Evolutionary conservation across 805 yeast species (phyloP).

Genomic region (Candida dendrica): DNA sequence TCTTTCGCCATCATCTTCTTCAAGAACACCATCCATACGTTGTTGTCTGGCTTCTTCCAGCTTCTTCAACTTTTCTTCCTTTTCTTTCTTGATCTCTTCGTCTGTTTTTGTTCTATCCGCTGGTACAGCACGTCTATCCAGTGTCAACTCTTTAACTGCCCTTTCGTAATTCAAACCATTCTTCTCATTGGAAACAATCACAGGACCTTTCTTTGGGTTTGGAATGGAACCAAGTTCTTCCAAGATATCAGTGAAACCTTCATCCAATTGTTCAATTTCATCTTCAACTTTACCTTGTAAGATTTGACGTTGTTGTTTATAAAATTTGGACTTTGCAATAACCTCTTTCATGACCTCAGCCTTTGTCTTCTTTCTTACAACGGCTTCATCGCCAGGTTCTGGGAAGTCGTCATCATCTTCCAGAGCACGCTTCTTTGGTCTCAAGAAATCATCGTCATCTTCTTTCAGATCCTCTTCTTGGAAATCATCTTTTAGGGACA

Average conservation of each 20-base stretch:
- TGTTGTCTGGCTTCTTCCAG: conserved; percentile 61
- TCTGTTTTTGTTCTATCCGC: conserved; percentile 76
- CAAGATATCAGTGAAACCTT: conserved; percentile 66
- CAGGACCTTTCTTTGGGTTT: conserved; percentile 20
- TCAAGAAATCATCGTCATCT: conserved; percentile 25
- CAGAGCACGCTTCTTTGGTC: conserved; percentile 26
- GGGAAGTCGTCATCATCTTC: conserved; percentile 32
- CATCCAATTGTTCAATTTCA: conserved; percentile 62
- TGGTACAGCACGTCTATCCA: conserved; percentile 74
- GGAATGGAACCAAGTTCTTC: conserved; percentile 34
- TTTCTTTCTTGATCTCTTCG: conserved; percentile 59
- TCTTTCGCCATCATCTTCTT: conserved; percentile 34
- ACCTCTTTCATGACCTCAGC: conserved; percentile 83
- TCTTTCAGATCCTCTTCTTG: conserved; percentile 38
- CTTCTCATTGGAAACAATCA: conserved; percentile 26
- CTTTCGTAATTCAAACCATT: conserved; percentile 49
- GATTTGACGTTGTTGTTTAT: conserved; percentile 69
- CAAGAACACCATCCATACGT: conserved; percentile 66
- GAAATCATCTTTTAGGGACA: conserved; percentile 52
- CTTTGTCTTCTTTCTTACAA: conserved; percentile 63
- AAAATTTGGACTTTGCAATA: conserved; percentile 73
- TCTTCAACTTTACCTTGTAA: conserved; percentile 53
- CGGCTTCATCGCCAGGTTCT: conserved; percentile 26
- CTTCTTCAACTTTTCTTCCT: conserved; percentile 49
- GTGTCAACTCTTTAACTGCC: conserved; percentile 56